A percentile compares a stretch with the other conserved stretches of the same genome.
Evolutionary conservation across 2,329 filamentous ascomycete genomes (phyloP).

Genomic region (Geosmithia flava): DNA sequence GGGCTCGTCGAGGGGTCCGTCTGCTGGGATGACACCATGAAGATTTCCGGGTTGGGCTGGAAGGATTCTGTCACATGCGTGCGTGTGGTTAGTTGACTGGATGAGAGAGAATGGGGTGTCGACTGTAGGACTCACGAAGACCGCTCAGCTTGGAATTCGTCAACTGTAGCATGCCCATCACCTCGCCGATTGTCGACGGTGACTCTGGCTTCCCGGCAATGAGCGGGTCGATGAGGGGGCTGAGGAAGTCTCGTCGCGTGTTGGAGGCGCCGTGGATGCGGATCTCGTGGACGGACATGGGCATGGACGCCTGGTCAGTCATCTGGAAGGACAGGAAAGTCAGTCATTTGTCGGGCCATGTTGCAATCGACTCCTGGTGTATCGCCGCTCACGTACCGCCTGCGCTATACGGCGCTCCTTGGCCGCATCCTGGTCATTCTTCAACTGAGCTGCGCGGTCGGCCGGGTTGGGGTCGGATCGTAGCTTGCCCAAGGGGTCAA

Average conservation of each 20-base stretch:
- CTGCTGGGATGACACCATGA: constrained; percentile 54
- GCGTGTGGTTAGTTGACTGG: neutral
- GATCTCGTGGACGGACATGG: constrained; percentile 78
- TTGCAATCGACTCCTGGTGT: too few species aligned
- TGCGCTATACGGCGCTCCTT: constrained; percentile 24
- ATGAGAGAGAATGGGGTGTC: neutral
- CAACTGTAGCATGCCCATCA: constrained; percentile 57
- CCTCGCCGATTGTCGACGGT: constrained; percentile 69
- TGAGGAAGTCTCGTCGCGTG: constrained; percentile 74
- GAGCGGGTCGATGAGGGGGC: constrained; percentile 68
- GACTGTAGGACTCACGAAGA: constrained; percentile 51
- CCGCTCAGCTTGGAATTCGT: constrained; percentile 63
- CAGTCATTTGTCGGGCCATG: constrained; percentile 4
- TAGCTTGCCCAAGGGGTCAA: constrained; percentile 26
- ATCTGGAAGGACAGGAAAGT: constrained; percentile 14
- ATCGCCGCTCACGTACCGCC: constrained; percentile 13
- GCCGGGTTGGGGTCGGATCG: constrained; percentile 23
- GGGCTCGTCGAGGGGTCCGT: constrained; percentile 57
- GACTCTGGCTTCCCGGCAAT: constrained; percentile 54
- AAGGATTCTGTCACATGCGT: constrained; percentile 75
- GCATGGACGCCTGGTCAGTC: constrained; percentile 69
- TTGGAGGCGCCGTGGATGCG: constrained; percentile 71
- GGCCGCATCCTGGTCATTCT: constrained; percentile 23
- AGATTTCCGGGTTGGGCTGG: constrained; percentile 69
- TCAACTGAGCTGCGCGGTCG: constrained; percentile 20